A percentile compares a stretch with the other conserved stretches of the same genome.
phyloP scores from a whole-genome alignment of 371 early-diverging fungal genomes.

The Capillidium heterosporum region DNA sequence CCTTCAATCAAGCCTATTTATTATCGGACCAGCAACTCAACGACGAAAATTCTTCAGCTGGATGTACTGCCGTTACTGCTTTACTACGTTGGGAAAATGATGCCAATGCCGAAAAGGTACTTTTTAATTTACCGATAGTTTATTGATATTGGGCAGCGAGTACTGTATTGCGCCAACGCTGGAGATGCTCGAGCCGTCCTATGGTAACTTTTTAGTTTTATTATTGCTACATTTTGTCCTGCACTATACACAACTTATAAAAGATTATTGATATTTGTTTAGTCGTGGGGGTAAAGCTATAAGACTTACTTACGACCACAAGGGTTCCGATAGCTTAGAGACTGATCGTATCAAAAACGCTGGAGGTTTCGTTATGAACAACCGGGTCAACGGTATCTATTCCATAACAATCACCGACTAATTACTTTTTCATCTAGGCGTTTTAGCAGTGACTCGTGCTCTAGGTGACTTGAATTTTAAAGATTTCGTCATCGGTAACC shows the following conservation, averaged over 20 bases:
- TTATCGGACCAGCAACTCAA: slow-evolving; percentile 62
- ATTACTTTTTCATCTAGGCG: slow-evolving; percentile 23
- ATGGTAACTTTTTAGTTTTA: slow-evolving; percentile 24
- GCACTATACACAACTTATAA: neutral
- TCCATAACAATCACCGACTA: neutral
- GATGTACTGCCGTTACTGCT: slow-evolving; percentile 84
- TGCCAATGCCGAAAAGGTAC: neutral
- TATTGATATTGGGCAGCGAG: slow-evolving; percentile 29
- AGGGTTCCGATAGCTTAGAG: slow-evolving; percentile 81
- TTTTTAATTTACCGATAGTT: neutral
- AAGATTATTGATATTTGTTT: neutral
- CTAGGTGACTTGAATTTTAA: slow-evolving; percentile 94
- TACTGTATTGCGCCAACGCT: slow-evolving; percentile 84
- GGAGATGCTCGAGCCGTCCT: slow-evolving; percentile 92
- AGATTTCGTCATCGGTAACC: slow-evolving; percentile 83
- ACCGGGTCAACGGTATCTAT: slow-evolving; percentile 82
- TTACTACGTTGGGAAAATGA: slow-evolving; percentile 35
- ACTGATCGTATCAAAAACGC: slow-evolving; percentile 71
- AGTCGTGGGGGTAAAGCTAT: slow-evolving; percentile 71
- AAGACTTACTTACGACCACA: slow-evolving; percentile 92
- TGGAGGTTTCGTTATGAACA: slow-evolving; percentile 92
- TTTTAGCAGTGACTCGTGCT: slow-evolving; percentile 92
- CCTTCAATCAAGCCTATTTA: slow-evolving; percentile 68
- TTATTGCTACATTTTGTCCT: neutral
- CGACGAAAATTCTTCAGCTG: slow-evolving; percentile 53